Percentiles rank a stretch among this genome's conserved stretches.
phyloP scores from a whole-genome alignment of 148 eudicot genomes.

The Rhododendron griersonianum region DNA sequence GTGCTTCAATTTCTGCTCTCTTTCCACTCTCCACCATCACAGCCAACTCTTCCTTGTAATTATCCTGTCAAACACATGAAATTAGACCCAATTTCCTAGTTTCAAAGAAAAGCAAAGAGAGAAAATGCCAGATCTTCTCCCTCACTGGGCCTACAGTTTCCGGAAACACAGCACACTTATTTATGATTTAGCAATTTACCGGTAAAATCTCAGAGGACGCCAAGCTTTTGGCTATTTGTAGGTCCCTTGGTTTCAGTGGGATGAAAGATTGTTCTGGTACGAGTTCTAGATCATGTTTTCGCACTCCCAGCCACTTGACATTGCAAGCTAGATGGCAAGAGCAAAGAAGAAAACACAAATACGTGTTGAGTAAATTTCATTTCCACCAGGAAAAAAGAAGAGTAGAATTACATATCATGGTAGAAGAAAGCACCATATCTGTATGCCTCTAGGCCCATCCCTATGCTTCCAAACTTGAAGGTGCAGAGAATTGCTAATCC shows the following conservation, averaged over 20 bases:
- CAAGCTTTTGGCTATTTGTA: conserved; percentile 87
- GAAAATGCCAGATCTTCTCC: not conserved
- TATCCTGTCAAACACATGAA: conserved; percentile 36
- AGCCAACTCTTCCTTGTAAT: conserved; percentile 81
- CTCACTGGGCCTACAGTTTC: not conserved
- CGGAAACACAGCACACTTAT: not conserved
- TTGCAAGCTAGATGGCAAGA: conserved; percentile 67
- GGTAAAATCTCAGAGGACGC: conserved; percentile 60
- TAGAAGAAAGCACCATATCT: conserved; percentile 57
- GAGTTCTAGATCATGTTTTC: conserved; percentile 69
- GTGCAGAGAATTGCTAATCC: conserved; percentile 90
- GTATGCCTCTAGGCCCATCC: conserved; percentile 97
- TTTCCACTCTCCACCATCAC: conserved; percentile 66
- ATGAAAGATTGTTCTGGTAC: conserved; percentile 71
- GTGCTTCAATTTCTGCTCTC: conserved; percentile 93
- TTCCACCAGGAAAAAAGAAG: not conserved
- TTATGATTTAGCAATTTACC: conserved; percentile 29
- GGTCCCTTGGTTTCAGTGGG: conserved; percentile 65
- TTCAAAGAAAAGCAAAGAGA: not conserved
- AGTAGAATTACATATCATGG: not conserved
- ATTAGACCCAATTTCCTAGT: not conserved
- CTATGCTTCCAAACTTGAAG: conserved; percentile 86
- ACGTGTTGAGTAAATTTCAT: not conserved
- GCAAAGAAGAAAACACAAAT: not conserved
- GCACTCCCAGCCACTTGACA: conserved; percentile 79